Percentiles rank a stretch among this genome's conserved stretches.
Evolutionary conservation across 2,329 filamentous ascomycete species (phyloP).

Genomic region (Polytolypa hystricis): DNA sequence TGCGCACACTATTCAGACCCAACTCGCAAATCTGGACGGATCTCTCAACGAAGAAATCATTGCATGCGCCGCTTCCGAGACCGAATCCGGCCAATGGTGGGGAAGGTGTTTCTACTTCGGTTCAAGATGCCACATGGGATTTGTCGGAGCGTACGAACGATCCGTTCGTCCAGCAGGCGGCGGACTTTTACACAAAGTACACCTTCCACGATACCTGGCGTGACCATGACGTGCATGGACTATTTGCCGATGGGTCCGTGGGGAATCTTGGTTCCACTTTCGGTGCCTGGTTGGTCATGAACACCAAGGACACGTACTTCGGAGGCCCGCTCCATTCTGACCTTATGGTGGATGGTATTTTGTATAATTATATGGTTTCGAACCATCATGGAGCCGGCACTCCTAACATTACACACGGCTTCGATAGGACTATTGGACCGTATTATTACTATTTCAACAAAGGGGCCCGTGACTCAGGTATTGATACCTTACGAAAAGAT

Average conservation of each 20-base stretch:
- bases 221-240: constrained; percentile 47
- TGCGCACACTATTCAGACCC: constrained; percentile 51
- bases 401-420: constrained; percentile 53
- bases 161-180: constrained; percentile 44
- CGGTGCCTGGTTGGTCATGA: constrained; percentile 54
- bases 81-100: constrained; percentile 25
- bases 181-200: constrained; percentile 57
- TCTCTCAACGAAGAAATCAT: constrained; percentile 45
- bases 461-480: constrained; percentile 35
- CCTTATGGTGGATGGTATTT: constrained; percentile 52
- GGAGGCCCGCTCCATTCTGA: constrained; percentile 53
- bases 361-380: constrained; percentile 54
- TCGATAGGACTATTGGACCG: constrained; percentile 55
- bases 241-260: constrained; percentile 41
- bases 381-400: constrained; percentile 54
- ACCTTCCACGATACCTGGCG: constrained; percentile 50
- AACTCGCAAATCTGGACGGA: constrained; percentile 52
- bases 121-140: constrained; percentile 56
- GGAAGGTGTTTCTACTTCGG: constrained; percentile 35
- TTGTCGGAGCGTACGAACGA: constrained; percentile 44
- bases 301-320: constrained; percentile 53
- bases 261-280: constrained; percentile 43
- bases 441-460: constrained; percentile 55
- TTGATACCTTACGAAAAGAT: constrained; percentile 43
- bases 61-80: constrained; percentile 44